Evolutionary conservation across 148 eudicot species (phyloP), one percentile per base, ranked within the genome.

Genomic region (Amaranthus palmeri): DNA sequence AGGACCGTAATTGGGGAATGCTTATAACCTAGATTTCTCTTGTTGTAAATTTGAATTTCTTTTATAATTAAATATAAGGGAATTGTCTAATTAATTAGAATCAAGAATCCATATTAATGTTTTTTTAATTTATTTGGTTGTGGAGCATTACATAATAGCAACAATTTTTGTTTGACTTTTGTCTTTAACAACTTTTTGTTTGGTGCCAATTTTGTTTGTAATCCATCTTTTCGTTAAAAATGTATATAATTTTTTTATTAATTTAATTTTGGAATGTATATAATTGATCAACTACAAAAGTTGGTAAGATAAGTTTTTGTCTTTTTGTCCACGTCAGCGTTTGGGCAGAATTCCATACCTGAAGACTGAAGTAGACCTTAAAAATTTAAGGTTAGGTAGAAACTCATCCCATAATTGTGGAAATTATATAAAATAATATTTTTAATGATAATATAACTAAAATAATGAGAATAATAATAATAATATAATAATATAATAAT

Each of bases 381-480:
- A 5, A 54, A 58, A 54, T 12, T 62, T 72, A 51, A 41, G 59
- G 46, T 46, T 55, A 10, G 65, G 75, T 64, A 15, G 64, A 64
- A 55, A 56, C 58, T 70, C 53, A 53, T 76, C 75, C 79, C 74
- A 70, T 62, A 70, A 63, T 70, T 64, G 72, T 49, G 51, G 64
- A 65, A 76, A 65, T 65, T 64, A 68, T 62, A 42, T 55, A 46
- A 72, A 36, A 6, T 42, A 56, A 25, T 25, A 25, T 25, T 0
- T 25, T 25, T 25, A 25, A 25, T 25, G 36, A 25, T 25, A 25
- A 25, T 25, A 25, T 25, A 25, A 25, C 36, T 25, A 25, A 25
- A 25, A 25, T 25, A 25, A 25, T 25, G 36, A 25, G 36, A 25
- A 25, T 25, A 25, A 25, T 25, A 25, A 0, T 25, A 25, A n/a